Evolutionary conservation across 140 eudicot species (phyloP).

Genomic region (Cichorium intybus): DNA sequence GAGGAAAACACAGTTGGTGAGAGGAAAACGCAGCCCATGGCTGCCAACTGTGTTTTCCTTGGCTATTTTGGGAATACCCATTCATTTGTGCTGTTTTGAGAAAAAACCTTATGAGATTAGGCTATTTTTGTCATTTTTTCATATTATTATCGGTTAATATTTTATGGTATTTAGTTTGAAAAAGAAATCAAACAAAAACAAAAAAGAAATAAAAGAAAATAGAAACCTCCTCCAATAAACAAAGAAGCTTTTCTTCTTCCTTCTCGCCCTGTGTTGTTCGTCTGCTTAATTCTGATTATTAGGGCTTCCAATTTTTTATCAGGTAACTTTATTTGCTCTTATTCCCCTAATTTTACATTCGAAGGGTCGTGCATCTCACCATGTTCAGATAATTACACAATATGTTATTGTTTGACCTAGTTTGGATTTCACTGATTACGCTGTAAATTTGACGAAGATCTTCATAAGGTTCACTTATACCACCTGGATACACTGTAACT

Average conservation of each 20-base stretch:
- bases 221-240: background rate
- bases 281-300: slow-evolving; percentile 2
- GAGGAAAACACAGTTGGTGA: no score
- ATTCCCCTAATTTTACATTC: background rate
- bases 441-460: background rate
- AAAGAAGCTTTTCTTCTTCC: background rate
- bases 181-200: no score
- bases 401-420: slow-evolving; percentile 4
- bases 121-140: no score
- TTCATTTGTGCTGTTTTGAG: no score
- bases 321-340: slow-evolving; percentile 4
- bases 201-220: background rate
- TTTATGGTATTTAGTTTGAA: no score
- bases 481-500: slow-evolving; percentile 1
- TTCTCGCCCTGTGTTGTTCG: background rate
- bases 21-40: no score
- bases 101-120: no score
- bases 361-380: background rate
- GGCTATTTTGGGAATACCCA: no score
- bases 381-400: background rate
- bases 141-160: no score
- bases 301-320: slow-evolving; percentile 9
- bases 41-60: no score
- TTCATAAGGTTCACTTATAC: background rate
- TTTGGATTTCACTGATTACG: slow-evolving; percentile 1